Base-by-base conservation (phyloP, 331 rosid genomes). In the Pyracantha coccinea region DNA sequence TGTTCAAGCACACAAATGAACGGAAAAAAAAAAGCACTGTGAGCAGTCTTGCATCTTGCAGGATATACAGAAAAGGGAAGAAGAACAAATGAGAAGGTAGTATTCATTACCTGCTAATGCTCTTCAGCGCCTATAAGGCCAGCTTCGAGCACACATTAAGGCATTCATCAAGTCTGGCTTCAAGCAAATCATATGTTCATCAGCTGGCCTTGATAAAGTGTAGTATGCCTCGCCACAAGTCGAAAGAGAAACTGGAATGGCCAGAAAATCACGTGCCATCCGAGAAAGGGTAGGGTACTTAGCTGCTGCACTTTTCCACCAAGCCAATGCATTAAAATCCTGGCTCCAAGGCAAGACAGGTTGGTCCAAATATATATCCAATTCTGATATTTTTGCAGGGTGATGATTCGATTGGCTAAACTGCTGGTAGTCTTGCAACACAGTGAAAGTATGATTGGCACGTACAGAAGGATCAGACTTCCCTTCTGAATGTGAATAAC, bases 321-420 rank as follows among this genome's bases (percentile, higher is more conserved):
- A 71, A 71, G n/a, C 9, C 75, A 71, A 29, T 32, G 58, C n/a
- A 32, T 31, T 32, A 71, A 71, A 75, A 65, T 66, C 28, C 24
- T 38, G 66, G 53, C 72, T 53, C 55, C 66, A 33, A 32, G 63
- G 73, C 23, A 66, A 29, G 19, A 75, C 66, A 52, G 73, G 57
- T 75, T 66, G 73, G 66, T 66, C 79, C 27, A 75, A 66, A 54
- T 75, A 75, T 10, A 17, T 13, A 75, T 65, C 79, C 72, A 75
- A 35, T 9, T 75, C 79, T 1, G 79, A 75, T 54, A 65, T 65
- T 33, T 64, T 23, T 9, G 16, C 16, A 20, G 66, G 32, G 8
- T 32, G 52, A 21, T 7, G 38, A 53, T 24, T 21, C 32, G 16
- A 29, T 12, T 14, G 21, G 33, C 31, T 71, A 13, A 54, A 54